Evolutionary conservation across 345 rosid species (phyloP).

Genomic region (Sonneratia alba): DNA sequence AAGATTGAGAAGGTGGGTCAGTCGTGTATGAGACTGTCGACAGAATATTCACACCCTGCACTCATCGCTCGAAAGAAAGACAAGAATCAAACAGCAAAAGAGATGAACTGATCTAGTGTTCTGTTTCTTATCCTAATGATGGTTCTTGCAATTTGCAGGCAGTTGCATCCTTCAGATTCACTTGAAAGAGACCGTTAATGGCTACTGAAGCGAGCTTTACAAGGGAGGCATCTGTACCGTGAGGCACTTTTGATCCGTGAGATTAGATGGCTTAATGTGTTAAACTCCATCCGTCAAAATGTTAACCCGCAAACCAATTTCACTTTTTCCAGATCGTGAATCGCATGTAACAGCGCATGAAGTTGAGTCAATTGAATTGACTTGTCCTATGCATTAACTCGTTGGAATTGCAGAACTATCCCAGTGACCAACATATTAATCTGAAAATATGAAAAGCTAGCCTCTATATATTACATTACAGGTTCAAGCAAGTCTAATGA

Average conservation of each 20-base stretch:
- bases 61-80: not conserved
- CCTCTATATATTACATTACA: not conserved
- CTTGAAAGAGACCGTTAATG: constrained; percentile 21
- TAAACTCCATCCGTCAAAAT: too few species aligned
- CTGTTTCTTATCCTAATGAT: not conserved
- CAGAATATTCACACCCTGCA: not conserved
- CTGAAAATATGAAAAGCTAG: not conserved
- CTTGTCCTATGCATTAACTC: too few species aligned
- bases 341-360: too few species aligned
- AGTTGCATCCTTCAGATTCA: constrained; percentile 67
- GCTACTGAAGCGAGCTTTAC: not conserved
- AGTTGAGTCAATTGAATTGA: too few species aligned
- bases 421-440: not conserved
- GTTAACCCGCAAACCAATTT: too few species aligned
- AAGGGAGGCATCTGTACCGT: not conserved
- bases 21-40: not conserved
- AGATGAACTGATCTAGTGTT: not conserved
- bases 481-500: not conserved
- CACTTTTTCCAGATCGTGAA: too few species aligned
- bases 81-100: not conserved
- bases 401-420: too few species aligned
- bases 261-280: not conserved
- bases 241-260: not conserved
- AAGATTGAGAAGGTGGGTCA: constrained; percentile 50
- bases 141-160: constrained; percentile 30